These are phyloP conservation scores for Scedosporium boydii DNA, from an alignment of 2,329 filamentous ascomycete species.

Conservation along the genomic window DNA sequence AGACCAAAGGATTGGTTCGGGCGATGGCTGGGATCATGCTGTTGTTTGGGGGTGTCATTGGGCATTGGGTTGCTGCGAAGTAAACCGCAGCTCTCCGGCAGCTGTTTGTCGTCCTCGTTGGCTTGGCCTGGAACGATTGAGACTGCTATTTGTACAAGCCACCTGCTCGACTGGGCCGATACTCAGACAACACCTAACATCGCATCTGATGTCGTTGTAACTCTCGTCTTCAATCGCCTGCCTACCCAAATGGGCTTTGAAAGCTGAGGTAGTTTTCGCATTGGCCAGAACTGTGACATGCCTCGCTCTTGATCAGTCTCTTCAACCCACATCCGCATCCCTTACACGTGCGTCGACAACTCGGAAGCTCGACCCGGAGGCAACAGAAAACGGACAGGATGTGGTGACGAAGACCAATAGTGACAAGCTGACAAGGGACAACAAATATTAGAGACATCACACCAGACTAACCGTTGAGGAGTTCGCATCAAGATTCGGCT, in stretches of 20 bases:
- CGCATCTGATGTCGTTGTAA: not conserved
- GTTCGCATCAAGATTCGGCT: too few relatives aligned
- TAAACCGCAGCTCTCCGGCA: not conserved
- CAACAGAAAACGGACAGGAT: not conserved
- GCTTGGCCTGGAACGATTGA: not conserved
- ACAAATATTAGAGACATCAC: too few relatives aligned
- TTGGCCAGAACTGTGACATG: not conserved
- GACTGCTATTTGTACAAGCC: not conserved
- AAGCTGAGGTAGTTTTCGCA: not conserved
- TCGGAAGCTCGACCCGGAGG: not conserved
- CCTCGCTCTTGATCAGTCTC: not conserved
- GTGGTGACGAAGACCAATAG: not conserved
- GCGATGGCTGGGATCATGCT: not conserved
- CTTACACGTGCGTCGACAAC: not conserved
- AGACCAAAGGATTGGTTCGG: not conserved
- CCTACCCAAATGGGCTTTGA: not conserved
- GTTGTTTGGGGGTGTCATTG: not conserved
- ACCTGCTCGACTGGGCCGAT: not conserved
- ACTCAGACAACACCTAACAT: not conserved
- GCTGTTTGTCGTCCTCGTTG: not conserved
- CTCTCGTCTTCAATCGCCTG: too few relatives aligned
- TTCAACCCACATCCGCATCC: not conserved
- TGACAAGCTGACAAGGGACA: too few relatives aligned
- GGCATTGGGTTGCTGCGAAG: not conserved
- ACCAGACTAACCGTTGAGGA: too few relatives aligned